Percentiles rank a stretch among this genome's conserved stretches.
phyloP scores from a whole-genome alignment of 208 protist species.

The Angomonas ambiguus region DNA sequence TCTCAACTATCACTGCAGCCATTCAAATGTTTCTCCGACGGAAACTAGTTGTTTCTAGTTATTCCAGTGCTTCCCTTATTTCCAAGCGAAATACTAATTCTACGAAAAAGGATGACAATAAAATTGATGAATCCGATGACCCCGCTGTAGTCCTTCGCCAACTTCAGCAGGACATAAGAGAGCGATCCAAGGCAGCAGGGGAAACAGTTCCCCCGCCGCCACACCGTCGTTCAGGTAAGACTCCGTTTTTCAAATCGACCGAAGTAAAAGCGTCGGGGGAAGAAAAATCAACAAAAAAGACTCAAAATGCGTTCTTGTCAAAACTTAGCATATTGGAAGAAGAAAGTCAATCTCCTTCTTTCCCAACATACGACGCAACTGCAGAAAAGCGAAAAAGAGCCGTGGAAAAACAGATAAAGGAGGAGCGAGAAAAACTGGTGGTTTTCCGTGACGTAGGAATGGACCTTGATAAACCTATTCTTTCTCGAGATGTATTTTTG shows the following conservation, averaged over 20 bases:
- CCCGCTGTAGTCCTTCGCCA: slow-evolving; percentile 34
- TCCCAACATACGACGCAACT: slow-evolving; percentile 48
- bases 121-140: slow-evolving; percentile 28
- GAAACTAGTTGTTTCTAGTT: no score
- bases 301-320: slow-evolving; percentile 46
- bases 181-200: slow-evolving; percentile 13
- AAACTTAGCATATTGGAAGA: slow-evolving; percentile 62
- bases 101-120: background rate
- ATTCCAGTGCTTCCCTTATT: no score
- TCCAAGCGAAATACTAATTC: slow-evolving; percentile 1
- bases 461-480: slow-evolving; percentile 85
- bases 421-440: slow-evolving; percentile 68
- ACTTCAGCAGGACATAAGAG: slow-evolving; percentile 32
- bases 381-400: slow-evolving; percentile 30
- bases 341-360: slow-evolving; percentile 28
- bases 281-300: background rate
- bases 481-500: slow-evolving; percentile 84
- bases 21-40: no score
- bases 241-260: slow-evolving; percentile 24
- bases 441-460: slow-evolving; percentile 87
- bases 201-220: slow-evolving; percentile 27
- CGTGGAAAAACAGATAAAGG: slow-evolving; percentile 58
- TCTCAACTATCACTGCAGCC: no score
- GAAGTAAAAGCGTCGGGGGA: background rate
- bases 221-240: slow-evolving; percentile 36